These are phyloP conservation scores for Suillus variegatus DNA, from an alignment of 768 basidiomycete species.

Conservation along the genomic window DNA sequence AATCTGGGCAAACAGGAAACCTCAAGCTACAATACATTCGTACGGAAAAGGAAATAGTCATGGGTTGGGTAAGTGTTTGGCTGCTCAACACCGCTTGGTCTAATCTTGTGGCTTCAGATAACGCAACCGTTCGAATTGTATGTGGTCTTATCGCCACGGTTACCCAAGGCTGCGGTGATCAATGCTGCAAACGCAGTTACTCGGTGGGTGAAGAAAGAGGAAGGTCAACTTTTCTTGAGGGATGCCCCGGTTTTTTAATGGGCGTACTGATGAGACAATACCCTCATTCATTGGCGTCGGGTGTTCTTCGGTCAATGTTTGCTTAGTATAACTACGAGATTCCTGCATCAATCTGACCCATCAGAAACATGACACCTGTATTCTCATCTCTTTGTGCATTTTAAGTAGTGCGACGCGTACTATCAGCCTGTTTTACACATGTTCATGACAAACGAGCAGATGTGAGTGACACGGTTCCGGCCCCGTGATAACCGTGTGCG, in stretches of 20 bases:
- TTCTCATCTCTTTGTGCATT: background rate
- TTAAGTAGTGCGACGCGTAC: background rate
- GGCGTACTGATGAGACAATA: background rate
- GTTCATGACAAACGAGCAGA: too few species aligned
- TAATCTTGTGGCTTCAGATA: conserved; percentile 51
- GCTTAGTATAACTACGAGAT: background rate
- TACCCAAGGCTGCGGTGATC: conserved; percentile 88
- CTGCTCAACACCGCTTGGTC: background rate
- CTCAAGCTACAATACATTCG: conserved; percentile 87
- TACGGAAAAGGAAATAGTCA: conserved; percentile 83
- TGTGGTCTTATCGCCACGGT: conserved; percentile 71
- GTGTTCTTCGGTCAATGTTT: background rate
- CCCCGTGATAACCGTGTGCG: too few species aligned
- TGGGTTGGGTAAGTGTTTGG: conserved; percentile 84
- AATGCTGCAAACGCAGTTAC: conserved; percentile 88
- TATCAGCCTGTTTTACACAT: too few species aligned
- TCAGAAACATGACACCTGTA: background rate
- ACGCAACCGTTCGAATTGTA: conserved; percentile 95
- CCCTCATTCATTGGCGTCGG: background rate
- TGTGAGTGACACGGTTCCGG: too few species aligned
- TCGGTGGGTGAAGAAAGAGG: conserved; percentile 91
- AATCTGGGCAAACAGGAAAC: conserved; percentile 77
- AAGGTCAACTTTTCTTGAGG: conserved; percentile 74
- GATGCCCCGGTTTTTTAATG: conserved; percentile 86
- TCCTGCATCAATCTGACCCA: background rate